A percentile compares a stretch with the other conserved stretches of the same genome.
Conservation (phyloP, 257 asterid species). For the Fraxinus cuspidata region DNA sequence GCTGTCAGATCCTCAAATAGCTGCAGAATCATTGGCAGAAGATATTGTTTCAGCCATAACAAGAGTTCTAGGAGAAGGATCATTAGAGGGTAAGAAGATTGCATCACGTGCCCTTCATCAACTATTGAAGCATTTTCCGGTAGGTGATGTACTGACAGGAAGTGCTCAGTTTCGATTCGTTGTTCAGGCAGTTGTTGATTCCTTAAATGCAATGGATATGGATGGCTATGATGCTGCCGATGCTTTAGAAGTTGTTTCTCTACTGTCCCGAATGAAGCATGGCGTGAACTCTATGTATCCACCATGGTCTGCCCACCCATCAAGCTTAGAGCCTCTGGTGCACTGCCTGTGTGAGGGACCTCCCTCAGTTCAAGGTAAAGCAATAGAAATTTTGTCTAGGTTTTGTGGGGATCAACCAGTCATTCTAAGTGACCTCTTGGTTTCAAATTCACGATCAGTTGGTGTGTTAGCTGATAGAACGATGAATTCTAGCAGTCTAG, state of each 20-base stretch:
- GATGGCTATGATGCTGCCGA: conserved; percentile 54
- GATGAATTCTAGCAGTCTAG: conserved; percentile 65
- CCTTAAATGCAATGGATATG: conserved; percentile 66
- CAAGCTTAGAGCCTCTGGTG: conserved; percentile 63
- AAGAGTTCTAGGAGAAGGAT: conserved; percentile 73
- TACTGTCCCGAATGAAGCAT: conserved; percentile 58
- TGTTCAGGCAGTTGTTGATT: conserved; percentile 66
- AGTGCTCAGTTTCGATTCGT: conserved; percentile 62
- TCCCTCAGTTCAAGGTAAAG: conserved; percentile 60
- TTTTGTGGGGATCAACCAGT: conserved; percentile 72
- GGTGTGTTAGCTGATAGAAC: conserved; percentile 68
- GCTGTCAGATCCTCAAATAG: conserved; percentile 66
- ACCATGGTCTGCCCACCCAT: conserved; percentile 53
- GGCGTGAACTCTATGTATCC: conserved; percentile 42
- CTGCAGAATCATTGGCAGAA: conserved; percentile 80
- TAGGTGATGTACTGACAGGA: conserved; percentile 65
- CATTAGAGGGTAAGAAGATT: conserved; percentile 66
- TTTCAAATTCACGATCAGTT: conserved; percentile 51
- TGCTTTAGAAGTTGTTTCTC: conserved; percentile 63
- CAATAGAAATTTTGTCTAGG: conserved; percentile 68
- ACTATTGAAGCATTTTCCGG: conserved; percentile 66
- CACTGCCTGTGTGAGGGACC: conserved; percentile 74
- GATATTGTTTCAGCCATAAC: conserved; percentile 78
- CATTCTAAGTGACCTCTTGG: conserved; percentile 52
- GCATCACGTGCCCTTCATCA: conserved; percentile 81